Percentiles rank a stretch among this genome's conserved stretches.
phyloP scores from a whole-genome alignment of 257 asterid genomes.

The Nyctanthes arbortristis region DNA sequence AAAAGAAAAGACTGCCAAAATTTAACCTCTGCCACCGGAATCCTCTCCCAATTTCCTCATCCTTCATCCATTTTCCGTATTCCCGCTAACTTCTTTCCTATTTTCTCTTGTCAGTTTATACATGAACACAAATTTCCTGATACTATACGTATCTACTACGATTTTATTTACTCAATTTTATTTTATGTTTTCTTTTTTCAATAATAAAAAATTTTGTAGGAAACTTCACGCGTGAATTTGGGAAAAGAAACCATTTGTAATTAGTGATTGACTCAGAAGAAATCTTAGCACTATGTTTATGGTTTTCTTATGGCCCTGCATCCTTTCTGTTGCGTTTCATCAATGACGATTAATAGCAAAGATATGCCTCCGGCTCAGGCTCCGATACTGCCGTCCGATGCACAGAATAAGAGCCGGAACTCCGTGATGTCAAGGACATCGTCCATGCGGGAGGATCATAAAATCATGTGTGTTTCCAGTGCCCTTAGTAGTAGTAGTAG shows the following conservation, averaged over 20 bases:
- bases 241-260: neutral
- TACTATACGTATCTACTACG: neutral
- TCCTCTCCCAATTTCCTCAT: neutral
- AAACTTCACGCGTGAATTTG: neutral
- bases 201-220: neutral
- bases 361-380: conserved; percentile 37
- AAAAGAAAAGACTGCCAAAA: neutral
- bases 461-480: neutral
- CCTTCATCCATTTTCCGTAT: conserved; percentile 25
- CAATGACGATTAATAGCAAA: conserved; percentile 39
- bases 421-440: conserved; percentile 42
- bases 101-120: conserved; percentile 19
- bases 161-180: neutral
- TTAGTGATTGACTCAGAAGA: neutral
- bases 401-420: conserved; percentile 27
- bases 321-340: conserved; percentile 57
- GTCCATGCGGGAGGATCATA: conserved; percentile 31
- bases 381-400: conserved; percentile 27
- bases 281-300: neutral
- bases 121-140: neutral
- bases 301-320: conserved; percentile 40
- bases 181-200: neutral
- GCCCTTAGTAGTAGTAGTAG: too few species aligned
- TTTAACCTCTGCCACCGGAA: neutral
- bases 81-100: conserved; percentile 37